Conservation (phyloP, 1,139 yeast species). For the Magnusiomyces sp. region DNA sequence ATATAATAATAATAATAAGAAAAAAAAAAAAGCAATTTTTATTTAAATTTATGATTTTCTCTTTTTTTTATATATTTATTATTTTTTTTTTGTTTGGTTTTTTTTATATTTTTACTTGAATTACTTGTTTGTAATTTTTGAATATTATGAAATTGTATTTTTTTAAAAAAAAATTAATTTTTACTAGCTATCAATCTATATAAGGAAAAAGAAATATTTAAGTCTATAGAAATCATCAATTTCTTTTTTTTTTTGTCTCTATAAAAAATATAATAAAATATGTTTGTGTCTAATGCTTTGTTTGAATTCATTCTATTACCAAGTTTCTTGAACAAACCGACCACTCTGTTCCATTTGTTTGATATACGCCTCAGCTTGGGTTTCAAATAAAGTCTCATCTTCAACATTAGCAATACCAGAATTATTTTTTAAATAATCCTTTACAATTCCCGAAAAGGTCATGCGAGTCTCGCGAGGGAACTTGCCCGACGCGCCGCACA, state of each 20-base stretch:
- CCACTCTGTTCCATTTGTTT: constrained; percentile 54
- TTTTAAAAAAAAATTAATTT: neutral
- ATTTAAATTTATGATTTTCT: too few relatives aligned
- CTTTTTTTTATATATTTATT: too few relatives aligned
- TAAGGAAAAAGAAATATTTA: neutral
- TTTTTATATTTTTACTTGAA: constrained; percentile 1
- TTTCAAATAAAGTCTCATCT: too few relatives aligned
- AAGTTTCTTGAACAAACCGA: constrained; percentile 82
- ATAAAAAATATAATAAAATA: neutral
- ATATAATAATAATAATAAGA: too few relatives aligned
- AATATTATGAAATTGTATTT: neutral
- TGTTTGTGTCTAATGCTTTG: neutral
- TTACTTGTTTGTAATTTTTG: neutral
- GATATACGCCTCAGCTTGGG: constrained; percentile 45
- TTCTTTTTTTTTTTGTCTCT: neutral
- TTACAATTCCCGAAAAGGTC: too few relatives aligned
- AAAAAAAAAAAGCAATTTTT: too few relatives aligned
- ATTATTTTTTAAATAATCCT: too few relatives aligned
- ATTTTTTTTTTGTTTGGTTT: neutral
- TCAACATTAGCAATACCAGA: too few relatives aligned
- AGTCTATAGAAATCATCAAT: neutral
- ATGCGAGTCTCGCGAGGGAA: constrained; percentile 90
- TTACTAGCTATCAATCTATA: neutral
- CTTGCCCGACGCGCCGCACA: constrained; percentile 89
- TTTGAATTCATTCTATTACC: constrained; percentile 40